These are phyloP conservation scores for Azolla pinnata DNA, from an alignment of 75 land plant genomes.

Conservation along the genomic window DNA sequence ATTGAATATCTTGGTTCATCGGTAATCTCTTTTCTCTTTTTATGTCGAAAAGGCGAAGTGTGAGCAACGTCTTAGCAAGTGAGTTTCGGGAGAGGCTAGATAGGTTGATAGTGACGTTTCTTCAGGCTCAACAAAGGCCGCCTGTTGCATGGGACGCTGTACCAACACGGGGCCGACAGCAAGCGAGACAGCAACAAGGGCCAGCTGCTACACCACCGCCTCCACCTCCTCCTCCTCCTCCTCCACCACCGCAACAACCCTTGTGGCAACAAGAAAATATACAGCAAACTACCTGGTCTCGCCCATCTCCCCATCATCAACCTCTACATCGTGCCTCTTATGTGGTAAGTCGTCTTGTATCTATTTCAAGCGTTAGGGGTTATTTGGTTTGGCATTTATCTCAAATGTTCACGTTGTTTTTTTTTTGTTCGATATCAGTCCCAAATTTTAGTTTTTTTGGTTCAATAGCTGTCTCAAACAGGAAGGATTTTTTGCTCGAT, in stretches of 20 bases:
- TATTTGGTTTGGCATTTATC: neutral
- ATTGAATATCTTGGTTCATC: too few relatives aligned
- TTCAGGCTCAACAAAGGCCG: conserved; percentile 60
- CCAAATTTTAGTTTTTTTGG: too few relatives aligned
- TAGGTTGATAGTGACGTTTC: conserved; percentile 75
- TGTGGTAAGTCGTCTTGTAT: neutral
- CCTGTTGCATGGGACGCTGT: conserved; percentile 63
- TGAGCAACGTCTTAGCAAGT: conserved; percentile 86
- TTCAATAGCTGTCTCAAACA: too few relatives aligned
- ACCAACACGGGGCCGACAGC: conserved; percentile 33
- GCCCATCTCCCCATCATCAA: conserved; percentile 15
- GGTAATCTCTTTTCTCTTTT: too few relatives aligned
- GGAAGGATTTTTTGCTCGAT: too few relatives aligned
- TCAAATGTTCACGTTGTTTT: too few relatives aligned
- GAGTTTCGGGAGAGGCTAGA: conserved; percentile 91
- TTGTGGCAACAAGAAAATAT: conserved; percentile 69
- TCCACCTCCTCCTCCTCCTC: conserved; percentile 47
- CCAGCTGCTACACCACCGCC: conserved; percentile 31
- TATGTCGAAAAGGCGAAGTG: conserved; percentile 99
- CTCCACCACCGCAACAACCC: conserved; percentile 77
- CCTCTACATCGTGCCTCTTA: conserved; percentile 13
- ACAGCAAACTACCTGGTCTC: conserved; percentile 44
- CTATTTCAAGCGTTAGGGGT: neutral
- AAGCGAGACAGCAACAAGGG: conserved; percentile 30
- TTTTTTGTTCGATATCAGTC: too few relatives aligned